Evolutionary conservation across 2,329 filamentous ascomycete species (phyloP).

Genomic region (Fusarium nurragi): DNA sequence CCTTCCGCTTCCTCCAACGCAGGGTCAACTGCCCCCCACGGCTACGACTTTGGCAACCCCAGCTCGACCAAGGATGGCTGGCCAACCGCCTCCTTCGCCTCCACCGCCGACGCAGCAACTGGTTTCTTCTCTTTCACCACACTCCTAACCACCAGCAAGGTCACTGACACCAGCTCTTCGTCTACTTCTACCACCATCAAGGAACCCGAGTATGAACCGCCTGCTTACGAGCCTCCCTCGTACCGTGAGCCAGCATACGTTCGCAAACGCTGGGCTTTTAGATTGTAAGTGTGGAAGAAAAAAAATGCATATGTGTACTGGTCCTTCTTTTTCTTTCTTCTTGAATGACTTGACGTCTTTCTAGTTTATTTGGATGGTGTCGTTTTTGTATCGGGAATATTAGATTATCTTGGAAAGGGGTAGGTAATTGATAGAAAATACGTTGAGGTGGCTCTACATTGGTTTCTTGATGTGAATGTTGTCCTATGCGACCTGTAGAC

Average conservation of each 20-base stretch:
- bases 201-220: constrained; percentile 33
- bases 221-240: constrained; percentile 40
- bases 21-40: constrained; percentile 11
- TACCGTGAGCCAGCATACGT: constrained; percentile 36
- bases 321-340: constrained; percentile 6
- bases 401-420: background rate
- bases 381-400: constrained; percentile 9
- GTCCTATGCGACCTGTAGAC: background rate
- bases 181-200: constrained; percentile 1
- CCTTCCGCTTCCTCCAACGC: background rate
- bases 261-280: constrained; percentile 35
- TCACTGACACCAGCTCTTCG: background rate
- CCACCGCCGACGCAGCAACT: constrained; percentile 17
- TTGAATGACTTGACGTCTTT: constrained; percentile 20
- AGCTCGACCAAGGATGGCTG: constrained; percentile 13
- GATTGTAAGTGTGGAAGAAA: constrained; percentile 4
- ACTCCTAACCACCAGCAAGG: constrained; percentile 39
- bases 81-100: constrained; percentile 18
- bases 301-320: background rate
- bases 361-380: constrained; percentile 4
- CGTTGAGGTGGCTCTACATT: constrained; percentile 1
- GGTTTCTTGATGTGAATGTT: background rate
- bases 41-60: constrained; percentile 26
- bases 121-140: constrained; percentile 35
- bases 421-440: constrained; percentile 38